Evolutionary conservation across 495 filamentous ascomycete species (phyloP).

Genomic region (Xylaria cubensis): DNA sequence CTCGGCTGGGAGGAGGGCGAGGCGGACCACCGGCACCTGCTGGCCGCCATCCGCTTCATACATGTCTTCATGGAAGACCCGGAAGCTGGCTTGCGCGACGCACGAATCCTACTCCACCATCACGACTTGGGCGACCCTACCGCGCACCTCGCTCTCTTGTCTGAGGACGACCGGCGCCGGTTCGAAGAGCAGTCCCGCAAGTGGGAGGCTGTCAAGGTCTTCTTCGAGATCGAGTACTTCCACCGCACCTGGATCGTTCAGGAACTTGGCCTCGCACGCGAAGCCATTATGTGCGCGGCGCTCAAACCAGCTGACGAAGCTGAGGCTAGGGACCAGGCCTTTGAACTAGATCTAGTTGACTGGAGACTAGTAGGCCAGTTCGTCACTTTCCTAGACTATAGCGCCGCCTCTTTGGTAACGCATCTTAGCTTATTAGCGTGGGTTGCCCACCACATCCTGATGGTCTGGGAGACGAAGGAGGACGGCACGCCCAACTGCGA

Average conservation of each 20-base stretch:
- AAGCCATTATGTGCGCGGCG: conserved; percentile 5
- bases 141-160: neutral
- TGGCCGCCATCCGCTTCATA: neutral
- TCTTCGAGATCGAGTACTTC: conserved; percentile 5
- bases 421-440: neutral
- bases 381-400: neutral
- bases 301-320: neutral
- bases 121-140: neutral
- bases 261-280: conserved; percentile 1
- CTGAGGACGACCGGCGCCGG: neutral
- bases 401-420: conserved; percentile 2
- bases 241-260: conserved; percentile 6
- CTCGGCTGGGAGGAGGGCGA: conserved; percentile 3
- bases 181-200: neutral
- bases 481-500: conserved; percentile 2
- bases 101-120: neutral
- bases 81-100: neutral
- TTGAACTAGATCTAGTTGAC: neutral
- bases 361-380: neutral
- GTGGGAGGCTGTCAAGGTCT: conserved; percentile 5
- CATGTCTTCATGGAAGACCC: conserved; percentile 2
- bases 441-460: conserved; percentile 5
- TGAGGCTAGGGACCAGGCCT: neutral
- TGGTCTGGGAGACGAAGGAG: neutral
- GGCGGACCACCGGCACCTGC: neutral